Evolutionary conservation across 192 early-diverging fungal species (phyloP).

Genomic region (Backusella macrospora): DNA sequence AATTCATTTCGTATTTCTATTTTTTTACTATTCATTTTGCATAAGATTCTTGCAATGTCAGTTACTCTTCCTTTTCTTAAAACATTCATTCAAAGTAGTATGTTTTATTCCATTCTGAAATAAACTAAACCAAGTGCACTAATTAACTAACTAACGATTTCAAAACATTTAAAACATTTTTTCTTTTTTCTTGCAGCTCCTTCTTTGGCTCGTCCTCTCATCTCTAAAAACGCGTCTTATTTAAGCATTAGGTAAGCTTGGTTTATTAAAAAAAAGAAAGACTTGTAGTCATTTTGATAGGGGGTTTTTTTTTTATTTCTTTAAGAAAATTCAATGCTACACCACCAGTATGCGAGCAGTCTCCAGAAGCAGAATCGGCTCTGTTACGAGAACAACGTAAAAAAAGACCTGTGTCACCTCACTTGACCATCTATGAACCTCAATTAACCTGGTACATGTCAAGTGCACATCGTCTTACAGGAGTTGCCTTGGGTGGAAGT

Average conservation of each 20-base stretch:
- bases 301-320: neutral
- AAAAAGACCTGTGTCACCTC: conserved; percentile 80
- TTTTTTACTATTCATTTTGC: neutral
- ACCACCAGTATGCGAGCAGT: conserved; percentile 24
- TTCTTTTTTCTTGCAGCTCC: neutral
- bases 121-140: neutral
- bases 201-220: neutral
- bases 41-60: neutral
- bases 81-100: neutral
- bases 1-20: neutral
- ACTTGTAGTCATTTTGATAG: too few relatives aligned
- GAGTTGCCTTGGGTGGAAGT: conserved; percentile 70
- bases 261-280: too few relatives aligned
- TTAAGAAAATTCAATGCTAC: conserved; percentile 38
- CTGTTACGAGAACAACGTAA: conserved; percentile 53
- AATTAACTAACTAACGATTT: neutral
- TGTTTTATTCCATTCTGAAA: neutral
- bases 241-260: neutral
- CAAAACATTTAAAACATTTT: neutral
- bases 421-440: conserved; percentile 88
- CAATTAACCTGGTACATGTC: conserved; percentile 87
- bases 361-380: conserved; percentile 39
- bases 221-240: neutral
- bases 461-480: conserved; percentile 72
- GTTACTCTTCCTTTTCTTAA: neutral